These are phyloP conservation scores for Myxozyma neotropica DNA, from an alignment of 805 yeast genomes.

Conservation along the genomic window DNA sequence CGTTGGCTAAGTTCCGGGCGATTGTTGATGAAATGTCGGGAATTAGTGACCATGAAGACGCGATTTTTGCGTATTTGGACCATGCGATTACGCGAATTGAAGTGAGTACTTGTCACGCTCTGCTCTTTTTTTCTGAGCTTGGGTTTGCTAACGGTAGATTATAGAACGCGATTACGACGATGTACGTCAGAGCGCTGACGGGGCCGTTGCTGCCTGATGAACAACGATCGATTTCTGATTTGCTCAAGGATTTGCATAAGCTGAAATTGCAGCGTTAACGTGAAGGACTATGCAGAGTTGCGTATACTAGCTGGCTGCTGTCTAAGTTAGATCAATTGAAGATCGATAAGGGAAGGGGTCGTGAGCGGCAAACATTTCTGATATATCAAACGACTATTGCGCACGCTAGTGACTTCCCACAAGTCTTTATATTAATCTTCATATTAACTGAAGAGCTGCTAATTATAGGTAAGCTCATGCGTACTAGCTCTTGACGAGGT, in stretches of 20 bases:
- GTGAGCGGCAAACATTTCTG: no score
- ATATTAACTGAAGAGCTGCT: no score
- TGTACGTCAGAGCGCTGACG: constrained; percentile 35
- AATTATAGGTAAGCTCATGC: no score
- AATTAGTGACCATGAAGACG: constrained; percentile 21
- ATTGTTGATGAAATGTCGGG: constrained; percentile 19
- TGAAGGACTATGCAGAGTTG: neutral
- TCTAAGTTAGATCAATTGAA: no score
- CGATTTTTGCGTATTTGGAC: constrained; percentile 38
- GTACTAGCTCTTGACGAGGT: no score
- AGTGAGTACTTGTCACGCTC: neutral
- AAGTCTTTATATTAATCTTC: no score
- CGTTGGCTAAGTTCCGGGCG: constrained; percentile 6
- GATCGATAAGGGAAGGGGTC: no score
- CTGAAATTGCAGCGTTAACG: neutral
- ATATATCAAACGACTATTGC: no score
- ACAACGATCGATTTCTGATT: constrained; percentile 12
- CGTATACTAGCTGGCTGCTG: no score
- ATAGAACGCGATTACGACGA: constrained; percentile 38
- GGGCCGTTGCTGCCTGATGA: constrained; percentile 7
- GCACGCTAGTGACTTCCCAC: no score
- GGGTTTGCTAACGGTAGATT: neutral
- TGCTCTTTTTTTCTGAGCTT: neutral
- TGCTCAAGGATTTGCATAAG: neutral
- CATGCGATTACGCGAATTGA: constrained; percentile 41